Evolutionary conservation across 768 basidiomycete species (phyloP), one percentile per base, ranked within the genome.

Genomic region (Trametes maxima): DNA sequence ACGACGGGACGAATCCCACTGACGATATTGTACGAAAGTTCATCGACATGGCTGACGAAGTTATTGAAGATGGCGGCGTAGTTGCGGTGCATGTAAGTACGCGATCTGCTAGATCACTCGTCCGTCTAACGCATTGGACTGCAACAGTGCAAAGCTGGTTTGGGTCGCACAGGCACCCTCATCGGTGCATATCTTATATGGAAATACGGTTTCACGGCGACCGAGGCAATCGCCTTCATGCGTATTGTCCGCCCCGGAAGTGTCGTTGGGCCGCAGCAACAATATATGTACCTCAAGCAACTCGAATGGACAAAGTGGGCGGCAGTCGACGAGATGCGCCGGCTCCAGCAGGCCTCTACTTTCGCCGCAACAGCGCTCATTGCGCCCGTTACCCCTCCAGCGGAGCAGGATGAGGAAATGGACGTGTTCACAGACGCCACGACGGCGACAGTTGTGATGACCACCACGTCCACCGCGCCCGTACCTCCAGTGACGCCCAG

Each of bases 151-250:
- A 96, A 96, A 80, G 97, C 97, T 50, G 97, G 97, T 43, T 82
- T 99, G 12, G 97, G 97, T 22, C 83, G 97, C 57, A 98, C 97
- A 6, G 97, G 97, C 3, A 96, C 95, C 4, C 80, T 99, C 60
- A 96, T 99, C 63, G 97, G 97, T 37, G 97, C 96, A 10, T 98
- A 98, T 79, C 83, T 99, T 57, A 92, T 97, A 63, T 99, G 97
- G 92, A 98, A 98, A 75, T 96, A 98, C 69, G 93, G 92, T 21
- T 99, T 99, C 73, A 94, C 95, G 17, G 96, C 96, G 1, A 85
- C 88, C 52, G 94, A 98, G 76, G 97, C 90, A 5, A 98, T 98
- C 58, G 97, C 90, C 0, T 98, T 95, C 75, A 98, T 98, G 97
- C 89, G 97, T 19, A 93, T 99, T 67, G 88, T 97, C 57, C 87